Percentiles rank a stretch among this genome's conserved stretches.
These are phyloP conservation scores for Triangularia verruculosa DNA, from an alignment of 2,329 filamentous ascomycete genomes.

Conservation along the genomic window DNA sequence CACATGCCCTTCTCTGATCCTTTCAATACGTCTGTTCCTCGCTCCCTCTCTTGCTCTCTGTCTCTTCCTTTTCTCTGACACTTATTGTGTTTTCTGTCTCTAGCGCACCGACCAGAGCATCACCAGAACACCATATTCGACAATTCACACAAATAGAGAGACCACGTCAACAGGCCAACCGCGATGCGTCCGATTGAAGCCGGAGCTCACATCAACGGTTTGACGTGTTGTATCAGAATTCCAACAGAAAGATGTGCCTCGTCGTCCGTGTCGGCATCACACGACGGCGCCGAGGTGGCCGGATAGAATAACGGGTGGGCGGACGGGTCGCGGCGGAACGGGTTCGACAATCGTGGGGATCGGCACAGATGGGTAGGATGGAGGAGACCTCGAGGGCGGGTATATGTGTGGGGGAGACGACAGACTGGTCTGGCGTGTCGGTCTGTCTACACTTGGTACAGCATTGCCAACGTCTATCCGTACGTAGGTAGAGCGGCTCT, in stretches of 20 bases:
- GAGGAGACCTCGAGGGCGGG: neutral
- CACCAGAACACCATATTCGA: conserved; percentile 18
- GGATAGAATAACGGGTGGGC: neutral
- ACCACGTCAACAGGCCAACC: too few relatives aligned
- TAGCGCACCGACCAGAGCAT: conserved; percentile 8
- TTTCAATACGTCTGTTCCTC: too few relatives aligned
- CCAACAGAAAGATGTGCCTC: neutral
- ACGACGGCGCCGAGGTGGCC: neutral
- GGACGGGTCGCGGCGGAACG: neutral
- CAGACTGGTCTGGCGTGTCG: neutral
- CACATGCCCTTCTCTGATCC: neutral
- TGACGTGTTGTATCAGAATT: too few relatives aligned
- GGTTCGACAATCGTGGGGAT: neutral
- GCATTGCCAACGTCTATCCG: conserved; percentile 10
- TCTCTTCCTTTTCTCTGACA: conserved; percentile 62
- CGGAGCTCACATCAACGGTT: too few relatives aligned
- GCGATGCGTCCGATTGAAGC: neutral
- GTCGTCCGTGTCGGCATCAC: conserved; percentile 15
- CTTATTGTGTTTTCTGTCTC: conserved; percentile 13
- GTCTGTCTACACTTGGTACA: neutral
- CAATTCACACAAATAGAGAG: neutral
- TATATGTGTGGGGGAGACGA: neutral
- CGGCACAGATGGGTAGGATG: neutral
- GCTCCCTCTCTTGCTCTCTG: neutral
- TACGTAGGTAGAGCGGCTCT: too few relatives aligned